Conservation (phyloP, 1,139 yeast genomes). For the Sugiyamaella novakii region DNA sequence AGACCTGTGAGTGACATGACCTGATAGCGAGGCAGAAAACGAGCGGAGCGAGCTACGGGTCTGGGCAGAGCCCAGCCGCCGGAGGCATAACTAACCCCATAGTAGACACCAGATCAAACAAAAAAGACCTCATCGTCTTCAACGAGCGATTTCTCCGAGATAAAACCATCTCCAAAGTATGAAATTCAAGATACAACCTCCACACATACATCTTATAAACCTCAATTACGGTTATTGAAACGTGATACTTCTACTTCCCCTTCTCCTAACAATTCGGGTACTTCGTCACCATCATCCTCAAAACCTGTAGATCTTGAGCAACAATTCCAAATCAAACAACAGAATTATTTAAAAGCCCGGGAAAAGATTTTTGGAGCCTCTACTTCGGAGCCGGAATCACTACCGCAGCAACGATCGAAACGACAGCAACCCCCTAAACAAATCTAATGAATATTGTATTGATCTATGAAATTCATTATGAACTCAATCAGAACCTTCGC, state of each 20-base stretch:
- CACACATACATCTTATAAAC: slow-evolving; percentile 20
- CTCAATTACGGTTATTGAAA: slow-evolving; percentile 19
- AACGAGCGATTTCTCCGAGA: background rate
- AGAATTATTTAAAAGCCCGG: slow-evolving; percentile 17
- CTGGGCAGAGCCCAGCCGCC: no score
- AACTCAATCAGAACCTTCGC: no score
- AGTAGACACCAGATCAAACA: background rate
- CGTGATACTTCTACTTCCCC: slow-evolving; percentile 9
- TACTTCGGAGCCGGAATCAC: slow-evolving; percentile 1
- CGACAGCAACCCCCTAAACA: no score
- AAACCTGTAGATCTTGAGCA: slow-evolving; percentile 16
- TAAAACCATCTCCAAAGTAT: slow-evolving; percentile 2
- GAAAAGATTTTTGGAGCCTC: slow-evolving; percentile 20
- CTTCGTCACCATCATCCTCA: background rate
- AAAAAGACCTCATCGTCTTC: background rate
- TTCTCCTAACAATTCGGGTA: background rate
- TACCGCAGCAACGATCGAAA: background rate
- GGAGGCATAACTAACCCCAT: background rate
- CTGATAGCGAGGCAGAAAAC: no score
- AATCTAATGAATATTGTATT: no score
- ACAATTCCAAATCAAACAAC: slow-evolving; percentile 17
- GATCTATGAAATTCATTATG: no score
- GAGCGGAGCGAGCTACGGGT: background rate
- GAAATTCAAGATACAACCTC: slow-evolving; percentile 19
- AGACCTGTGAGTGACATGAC: slow-evolving; percentile 12